These are phyloP conservation scores for Cronartium ribicola DNA, from an alignment of 1,284 basidiomycete species.

Conservation along the genomic window DNA sequence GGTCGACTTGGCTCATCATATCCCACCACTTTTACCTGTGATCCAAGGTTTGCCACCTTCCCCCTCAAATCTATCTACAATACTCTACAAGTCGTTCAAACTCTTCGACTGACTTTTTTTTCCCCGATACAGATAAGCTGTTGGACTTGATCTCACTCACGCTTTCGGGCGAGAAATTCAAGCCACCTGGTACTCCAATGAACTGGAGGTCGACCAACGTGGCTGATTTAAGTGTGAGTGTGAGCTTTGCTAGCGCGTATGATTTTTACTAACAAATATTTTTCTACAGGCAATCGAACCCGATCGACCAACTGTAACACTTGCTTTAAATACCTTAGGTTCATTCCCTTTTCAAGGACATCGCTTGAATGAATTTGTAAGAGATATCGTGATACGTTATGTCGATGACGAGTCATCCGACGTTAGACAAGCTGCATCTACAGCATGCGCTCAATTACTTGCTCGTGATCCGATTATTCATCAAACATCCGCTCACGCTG, in stretches of 20 bases:
- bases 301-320: conserved; percentile 59
- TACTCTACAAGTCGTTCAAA: not conserved
- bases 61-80: conserved; percentile 47
- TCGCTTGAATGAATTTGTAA: conserved; percentile 91
- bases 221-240: conserved; percentile 26
- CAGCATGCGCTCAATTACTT: conserved; percentile 87
- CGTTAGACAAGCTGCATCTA: conserved; percentile 81
- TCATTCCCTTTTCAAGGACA: conserved; percentile 94
- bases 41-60: conserved; percentile 68
- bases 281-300: conserved; percentile 23
- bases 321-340: conserved; percentile 83
- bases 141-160: conserved; percentile 75
- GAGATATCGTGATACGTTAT: conserved; percentile 85
- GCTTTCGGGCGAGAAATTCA: conserved; percentile 76
- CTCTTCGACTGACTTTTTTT: not conserved
- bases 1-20: conserved; percentile 77
- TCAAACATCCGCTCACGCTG: conserved; percentile 91
- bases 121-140: conserved; percentile 64
- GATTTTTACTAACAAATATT: conserved; percentile 1
- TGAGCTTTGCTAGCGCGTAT: not conserved
- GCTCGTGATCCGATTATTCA: conserved; percentile 94
- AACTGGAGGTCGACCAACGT: conserved; percentile 44
- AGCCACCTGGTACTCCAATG: conserved; percentile 68
- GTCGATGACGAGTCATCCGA: conserved; percentile 87
- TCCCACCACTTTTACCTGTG: conserved; percentile 82